A percentile compares a stretch with the other conserved stretches of the same genome.
phyloP scores from a whole-genome alignment of 2,329 filamentous ascomycete species.

The Trichoderma asperellum region DNA sequence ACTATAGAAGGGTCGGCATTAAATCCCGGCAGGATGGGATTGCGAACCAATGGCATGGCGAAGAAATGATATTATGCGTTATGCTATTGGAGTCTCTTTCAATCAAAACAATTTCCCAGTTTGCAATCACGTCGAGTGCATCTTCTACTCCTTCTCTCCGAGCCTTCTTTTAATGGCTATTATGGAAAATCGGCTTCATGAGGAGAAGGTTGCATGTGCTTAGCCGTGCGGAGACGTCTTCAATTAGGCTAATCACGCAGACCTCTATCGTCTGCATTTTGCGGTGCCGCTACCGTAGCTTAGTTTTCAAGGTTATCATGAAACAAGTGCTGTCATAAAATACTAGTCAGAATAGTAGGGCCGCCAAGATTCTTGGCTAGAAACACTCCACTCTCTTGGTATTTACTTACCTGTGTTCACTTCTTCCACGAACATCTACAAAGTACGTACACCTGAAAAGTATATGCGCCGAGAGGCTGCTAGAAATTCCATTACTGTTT shows the following conservation, averaged over 20 bases:
- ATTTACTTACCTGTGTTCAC: not conserved
- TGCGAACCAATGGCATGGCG: conserved; percentile 53
- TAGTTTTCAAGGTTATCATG: not conserved
- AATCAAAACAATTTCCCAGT: not conserved
- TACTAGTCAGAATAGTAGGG: not conserved
- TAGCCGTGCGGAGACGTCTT: conserved; percentile 21
- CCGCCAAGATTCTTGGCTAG: not conserved
- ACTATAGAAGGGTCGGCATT: conserved; percentile 60
- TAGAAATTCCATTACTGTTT: not conserved
- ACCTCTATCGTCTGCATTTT: not conserved
- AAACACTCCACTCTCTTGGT: not conserved
- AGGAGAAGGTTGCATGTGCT: conserved; percentile 13
- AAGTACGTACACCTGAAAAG: not conserved
- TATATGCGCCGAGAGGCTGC: not conserved
- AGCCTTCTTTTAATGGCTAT: not conserved
- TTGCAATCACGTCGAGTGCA: not conserved
- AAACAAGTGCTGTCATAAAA: not conserved
- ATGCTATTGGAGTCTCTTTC: not conserved
- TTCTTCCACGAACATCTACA: not conserved
- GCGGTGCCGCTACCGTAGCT: not conserved
- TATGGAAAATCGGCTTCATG: conserved; percentile 6
- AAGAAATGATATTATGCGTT: not conserved
- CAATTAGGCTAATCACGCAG: conserved; percentile 7
- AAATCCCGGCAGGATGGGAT: conserved; percentile 61
- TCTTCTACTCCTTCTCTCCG: not conserved